Evolutionary conservation across 306 rosid genomes (phyloP).

Genomic region (Herpetospermum pedunculosum): DNA sequence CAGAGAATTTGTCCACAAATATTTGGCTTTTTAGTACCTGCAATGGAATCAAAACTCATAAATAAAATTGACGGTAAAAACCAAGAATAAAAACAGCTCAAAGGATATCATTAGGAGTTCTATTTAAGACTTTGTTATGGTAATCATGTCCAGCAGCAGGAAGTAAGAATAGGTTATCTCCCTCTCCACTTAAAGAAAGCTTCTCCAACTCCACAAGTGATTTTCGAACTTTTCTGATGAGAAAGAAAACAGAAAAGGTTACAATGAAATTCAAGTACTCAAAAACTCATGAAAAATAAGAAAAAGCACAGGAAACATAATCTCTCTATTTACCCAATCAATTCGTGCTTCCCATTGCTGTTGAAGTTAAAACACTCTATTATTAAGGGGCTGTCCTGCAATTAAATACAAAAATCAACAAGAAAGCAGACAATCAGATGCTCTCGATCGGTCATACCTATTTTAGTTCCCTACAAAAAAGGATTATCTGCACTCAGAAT

Average conservation of each 20-base stretch:
- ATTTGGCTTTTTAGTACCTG: slow-evolving; percentile 78
- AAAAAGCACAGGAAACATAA: slow-evolving; percentile 4
- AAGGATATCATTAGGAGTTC: slow-evolving; percentile 11
- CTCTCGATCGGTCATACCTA: neutral
- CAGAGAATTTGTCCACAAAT: slow-evolving; percentile 62
- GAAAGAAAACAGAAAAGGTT: slow-evolving; percentile 14
- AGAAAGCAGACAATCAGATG: slow-evolving; percentile 7
- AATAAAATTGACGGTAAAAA: slow-evolving; percentile 12
- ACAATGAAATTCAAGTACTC: slow-evolving; percentile 10
- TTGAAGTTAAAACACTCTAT: slow-evolving; percentile 89
- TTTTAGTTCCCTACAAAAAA: neutral
- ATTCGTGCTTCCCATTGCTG: slow-evolving; percentile 87
- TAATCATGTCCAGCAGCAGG: slow-evolving; percentile 52
- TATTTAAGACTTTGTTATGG: slow-evolving; percentile 56
- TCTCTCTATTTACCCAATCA: slow-evolving; percentile 67
- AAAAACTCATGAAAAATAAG: neutral
- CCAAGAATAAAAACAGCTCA: slow-evolving; percentile 9
- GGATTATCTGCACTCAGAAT: neutral
- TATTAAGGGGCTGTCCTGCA: slow-evolving; percentile 75
- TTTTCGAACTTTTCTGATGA: slow-evolving; percentile 65
- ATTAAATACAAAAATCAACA: slow-evolving; percentile 27
- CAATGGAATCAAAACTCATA: slow-evolving; percentile 18
- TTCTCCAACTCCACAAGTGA: slow-evolving; percentile 81
- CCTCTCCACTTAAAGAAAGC: slow-evolving; percentile 55
- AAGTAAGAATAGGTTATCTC: slow-evolving; percentile 40